A percentile compares a stretch with the other conserved stretches of the same genome.
These are phyloP conservation scores for Leccinum uliginosum DNA, from an alignment of 768 basidiomycete genomes.

Conservation along the genomic window DNA sequence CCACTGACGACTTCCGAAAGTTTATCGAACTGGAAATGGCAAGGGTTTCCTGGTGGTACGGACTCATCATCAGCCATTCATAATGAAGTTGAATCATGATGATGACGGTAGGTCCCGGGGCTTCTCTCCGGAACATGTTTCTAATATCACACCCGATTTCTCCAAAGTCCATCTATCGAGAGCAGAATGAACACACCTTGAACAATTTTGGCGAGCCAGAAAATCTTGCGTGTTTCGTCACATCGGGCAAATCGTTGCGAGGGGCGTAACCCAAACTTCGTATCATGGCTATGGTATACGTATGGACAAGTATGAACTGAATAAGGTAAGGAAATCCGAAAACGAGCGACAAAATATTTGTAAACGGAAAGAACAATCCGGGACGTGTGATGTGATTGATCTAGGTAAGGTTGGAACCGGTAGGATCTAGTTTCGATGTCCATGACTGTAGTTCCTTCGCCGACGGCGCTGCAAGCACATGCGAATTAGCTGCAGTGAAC, in stretches of 20 bases:
- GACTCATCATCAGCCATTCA: constrained; percentile 1
- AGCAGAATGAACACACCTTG: neutral
- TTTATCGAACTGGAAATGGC: constrained; percentile 1
- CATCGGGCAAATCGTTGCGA: constrained; percentile 1
- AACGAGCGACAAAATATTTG: neutral
- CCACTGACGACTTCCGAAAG: neutral
- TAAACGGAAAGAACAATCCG: neutral
- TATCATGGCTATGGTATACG: constrained; percentile 27
- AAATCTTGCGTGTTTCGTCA: constrained; percentile 2
- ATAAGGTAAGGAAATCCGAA: constrained; percentile 16
- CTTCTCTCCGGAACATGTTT: constrained; percentile 1
- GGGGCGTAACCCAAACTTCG: constrained; percentile 2
- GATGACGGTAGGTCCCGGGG: constrained; percentile 8
- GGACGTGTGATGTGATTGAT: neutral
- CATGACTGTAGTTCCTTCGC: constrained; percentile 82
- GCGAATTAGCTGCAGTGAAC: constrained; percentile 89
- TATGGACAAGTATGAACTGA: constrained; percentile 16
- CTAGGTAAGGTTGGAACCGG: constrained; percentile 52
- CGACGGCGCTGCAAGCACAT: constrained; percentile 80
- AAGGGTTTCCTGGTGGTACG: neutral
- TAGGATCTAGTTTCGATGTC: constrained; percentile 82
- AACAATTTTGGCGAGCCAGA: neutral
- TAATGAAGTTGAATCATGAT: neutral
- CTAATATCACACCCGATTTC: constrained; percentile 5
- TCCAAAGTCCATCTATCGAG: constrained; percentile 10